Percentiles rank a stretch among this genome's conserved stretches.
phyloP scores from a whole-genome alignment of 2,329 filamentous ascomycete genomes.

The Fusarium burgessii region DNA sequence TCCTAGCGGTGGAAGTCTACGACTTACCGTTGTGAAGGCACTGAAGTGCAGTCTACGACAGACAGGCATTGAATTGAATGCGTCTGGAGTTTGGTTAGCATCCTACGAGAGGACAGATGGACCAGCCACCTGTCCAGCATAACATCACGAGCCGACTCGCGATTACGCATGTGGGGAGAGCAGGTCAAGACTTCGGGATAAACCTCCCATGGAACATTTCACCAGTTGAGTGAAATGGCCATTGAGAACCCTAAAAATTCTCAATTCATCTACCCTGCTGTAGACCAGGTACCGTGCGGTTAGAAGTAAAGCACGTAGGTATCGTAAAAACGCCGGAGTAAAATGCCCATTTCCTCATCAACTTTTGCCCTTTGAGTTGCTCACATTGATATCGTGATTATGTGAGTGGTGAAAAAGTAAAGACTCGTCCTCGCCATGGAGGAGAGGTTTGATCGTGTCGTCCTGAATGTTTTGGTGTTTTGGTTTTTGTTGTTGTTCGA shows the following conservation, averaged over 20 bases:
- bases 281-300: constrained; percentile 48
- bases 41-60: constrained; percentile 35
- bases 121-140: constrained; percentile 16
- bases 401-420: constrained; percentile 37
- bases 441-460: constrained; percentile 37
- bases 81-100: constrained; percentile 25
- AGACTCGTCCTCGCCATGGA: constrained; percentile 39
- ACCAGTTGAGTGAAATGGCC: constrained; percentile 77
- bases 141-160: constrained; percentile 34
- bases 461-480: constrained; percentile 20
- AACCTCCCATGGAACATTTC: constrained; percentile 82
- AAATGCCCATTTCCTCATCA: constrained; percentile 53
- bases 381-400: constrained; percentile 26
- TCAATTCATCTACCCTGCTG: constrained; percentile 58
- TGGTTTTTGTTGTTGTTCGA: constrained; percentile 41
- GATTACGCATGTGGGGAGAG: constrained; percentile 38
- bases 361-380: constrained; percentile 43
- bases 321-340: constrained; percentile 55
- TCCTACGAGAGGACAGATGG: constrained; percentile 30
- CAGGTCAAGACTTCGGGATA: constrained; percentile 70
- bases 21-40: constrained; percentile 29
- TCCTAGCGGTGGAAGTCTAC: constrained; percentile 70
- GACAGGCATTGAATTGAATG: constrained; percentile 12
- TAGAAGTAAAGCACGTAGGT: constrained; percentile 46
- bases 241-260: constrained; percentile 68